Evolutionary conservation across 2,329 filamentous ascomycete genomes (phyloP).

Genomic region (Neopestalotiopsis rosae): DNA sequence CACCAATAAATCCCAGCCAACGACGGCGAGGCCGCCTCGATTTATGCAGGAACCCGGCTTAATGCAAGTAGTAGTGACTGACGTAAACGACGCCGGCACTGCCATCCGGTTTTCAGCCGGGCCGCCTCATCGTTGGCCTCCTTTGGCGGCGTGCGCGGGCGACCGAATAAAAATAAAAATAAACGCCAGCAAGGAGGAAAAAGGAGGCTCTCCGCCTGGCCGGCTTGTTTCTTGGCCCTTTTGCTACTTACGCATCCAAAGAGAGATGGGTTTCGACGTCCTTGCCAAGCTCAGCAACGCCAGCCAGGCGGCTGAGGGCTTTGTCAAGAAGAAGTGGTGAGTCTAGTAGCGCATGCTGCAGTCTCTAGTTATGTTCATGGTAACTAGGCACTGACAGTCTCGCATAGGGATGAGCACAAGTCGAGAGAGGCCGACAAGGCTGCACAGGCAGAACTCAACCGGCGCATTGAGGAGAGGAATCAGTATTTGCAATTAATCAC

Average conservation of each 20-base stretch:
- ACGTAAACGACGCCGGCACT: not conserved
- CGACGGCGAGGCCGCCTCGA: not conserved
- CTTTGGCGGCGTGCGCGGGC: not conserved
- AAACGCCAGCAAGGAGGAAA: not conserved
- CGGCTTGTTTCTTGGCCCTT: not conserved
- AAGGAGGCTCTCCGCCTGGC: conserved; percentile 6
- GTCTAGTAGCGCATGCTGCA: not conserved
- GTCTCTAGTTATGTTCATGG: not conserved
- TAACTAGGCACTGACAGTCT: not conserved
- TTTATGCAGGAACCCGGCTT: not conserved
- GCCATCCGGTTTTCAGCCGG: not conserved
- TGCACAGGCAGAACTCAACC: conserved; percentile 21
- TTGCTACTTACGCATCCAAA: not conserved
- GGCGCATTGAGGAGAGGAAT: conserved; percentile 28
- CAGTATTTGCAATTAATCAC: conserved; percentile 28
- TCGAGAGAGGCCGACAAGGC: conserved; percentile 21
- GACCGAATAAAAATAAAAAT: not conserved
- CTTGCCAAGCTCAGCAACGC: conserved; percentile 25
- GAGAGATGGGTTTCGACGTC: conserved; percentile 26
- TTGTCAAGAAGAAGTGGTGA: conserved; percentile 29
- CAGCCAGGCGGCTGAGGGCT: conserved; percentile 23
- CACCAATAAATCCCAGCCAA: not conserved
- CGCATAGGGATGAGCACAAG: conserved; percentile 10
- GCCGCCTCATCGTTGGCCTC: not conserved
- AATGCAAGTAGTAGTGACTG: not conserved